Conservation (phyloP, 228 moss, liverwort and hornwort species). For the Sphagnum magellanicum region DNA sequence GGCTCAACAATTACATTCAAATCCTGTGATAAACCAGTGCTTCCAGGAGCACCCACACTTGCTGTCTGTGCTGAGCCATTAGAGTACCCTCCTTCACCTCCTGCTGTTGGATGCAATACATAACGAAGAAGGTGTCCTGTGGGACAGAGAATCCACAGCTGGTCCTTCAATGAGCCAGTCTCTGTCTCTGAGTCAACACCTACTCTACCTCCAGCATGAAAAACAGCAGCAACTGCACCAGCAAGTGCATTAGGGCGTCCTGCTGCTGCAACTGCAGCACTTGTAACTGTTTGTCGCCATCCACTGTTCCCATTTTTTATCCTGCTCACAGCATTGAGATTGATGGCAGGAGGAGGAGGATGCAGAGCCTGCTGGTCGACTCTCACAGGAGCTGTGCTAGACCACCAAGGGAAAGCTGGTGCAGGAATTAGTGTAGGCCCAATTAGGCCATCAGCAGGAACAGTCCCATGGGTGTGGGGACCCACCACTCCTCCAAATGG, state of each 20-base stretch:
- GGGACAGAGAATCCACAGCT: conserved; percentile 79
- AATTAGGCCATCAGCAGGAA: conserved; percentile 60
- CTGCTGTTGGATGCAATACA: conserved; percentile 61
- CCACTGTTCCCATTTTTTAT: conserved; percentile 77
- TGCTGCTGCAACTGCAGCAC: conserved; percentile 81
- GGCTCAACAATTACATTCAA: conserved; percentile 64
- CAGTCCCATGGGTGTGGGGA: conserved; percentile 71
- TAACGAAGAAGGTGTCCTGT: conserved; percentile 81
- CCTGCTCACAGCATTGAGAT: conserved; percentile 70
- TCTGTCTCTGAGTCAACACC: conserved; percentile 63
- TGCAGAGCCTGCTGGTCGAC: conserved; percentile 33
- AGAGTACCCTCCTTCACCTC: conserved; percentile 3
- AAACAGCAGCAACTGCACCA: conserved; percentile 76
- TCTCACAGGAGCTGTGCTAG: conserved; percentile 41
- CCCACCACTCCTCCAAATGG: conserved; percentile 79
- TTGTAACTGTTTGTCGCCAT: conserved; percentile 75
- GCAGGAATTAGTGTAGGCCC: conserved; percentile 60
- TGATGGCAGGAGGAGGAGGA: conserved; percentile 62
- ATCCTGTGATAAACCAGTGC: conserved; percentile 40
- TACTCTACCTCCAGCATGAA: conserved; percentile 75
- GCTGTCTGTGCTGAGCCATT: conserved; percentile 53
- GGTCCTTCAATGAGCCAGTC: conserved; percentile 62
- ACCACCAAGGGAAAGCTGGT: conserved; percentile 87
- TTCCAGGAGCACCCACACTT: conserved; percentile 37
- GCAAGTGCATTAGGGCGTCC: conserved; percentile 48